These are phyloP conservation scores for Tremella yokohamensis DNA, from an alignment of 768 basidiomycete genomes.

Conservation along the genomic window DNA sequence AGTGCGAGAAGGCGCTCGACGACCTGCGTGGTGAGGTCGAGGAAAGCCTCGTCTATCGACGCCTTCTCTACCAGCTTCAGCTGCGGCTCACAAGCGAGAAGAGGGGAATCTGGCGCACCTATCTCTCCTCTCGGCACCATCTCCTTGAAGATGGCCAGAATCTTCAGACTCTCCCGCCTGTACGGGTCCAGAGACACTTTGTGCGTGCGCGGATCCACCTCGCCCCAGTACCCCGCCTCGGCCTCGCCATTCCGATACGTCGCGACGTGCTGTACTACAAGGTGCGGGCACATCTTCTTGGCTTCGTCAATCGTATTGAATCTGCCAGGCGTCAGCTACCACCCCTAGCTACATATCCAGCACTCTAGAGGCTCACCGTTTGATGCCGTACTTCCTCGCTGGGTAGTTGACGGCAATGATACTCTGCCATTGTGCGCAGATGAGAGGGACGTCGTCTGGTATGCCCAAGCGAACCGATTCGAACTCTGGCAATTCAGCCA, in stretches of 20 bases:
- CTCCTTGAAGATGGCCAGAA: conserved; percentile 76
- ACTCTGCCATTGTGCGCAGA: conserved; percentile 51
- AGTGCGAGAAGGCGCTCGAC: conserved; percentile 67
- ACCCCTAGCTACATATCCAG: too few species aligned
- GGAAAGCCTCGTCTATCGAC: conserved; percentile 94
- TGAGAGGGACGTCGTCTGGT: conserved; percentile 48
- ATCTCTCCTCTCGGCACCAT: conserved; percentile 73
- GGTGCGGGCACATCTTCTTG: conserved; percentile 74
- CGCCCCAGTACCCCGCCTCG: conserved; percentile 87
- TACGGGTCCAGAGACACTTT: conserved; percentile 96
- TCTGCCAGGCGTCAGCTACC: neutral
- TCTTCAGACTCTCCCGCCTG: conserved; percentile 81
- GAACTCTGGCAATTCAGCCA: conserved; percentile 56
- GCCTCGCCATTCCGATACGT: conserved; percentile 64
- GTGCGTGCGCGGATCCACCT: conserved; percentile 82
- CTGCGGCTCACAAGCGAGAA: neutral
- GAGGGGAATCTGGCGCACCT: conserved; percentile 55
- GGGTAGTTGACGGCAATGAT: conserved; percentile 92
- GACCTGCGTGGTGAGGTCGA: conserved; percentile 82
- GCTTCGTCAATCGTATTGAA: conserved; percentile 59
- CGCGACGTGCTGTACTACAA: conserved; percentile 85
- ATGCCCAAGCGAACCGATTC: conserved; percentile 77
- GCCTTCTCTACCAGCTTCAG: conserved; percentile 71
- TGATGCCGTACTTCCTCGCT: conserved; percentile 86
- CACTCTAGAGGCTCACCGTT: conserved; percentile 63